phyloP scores from a whole-genome alignment of 1,284 basidiomycete genomes.

The Ustilago trichophora region DNA sequence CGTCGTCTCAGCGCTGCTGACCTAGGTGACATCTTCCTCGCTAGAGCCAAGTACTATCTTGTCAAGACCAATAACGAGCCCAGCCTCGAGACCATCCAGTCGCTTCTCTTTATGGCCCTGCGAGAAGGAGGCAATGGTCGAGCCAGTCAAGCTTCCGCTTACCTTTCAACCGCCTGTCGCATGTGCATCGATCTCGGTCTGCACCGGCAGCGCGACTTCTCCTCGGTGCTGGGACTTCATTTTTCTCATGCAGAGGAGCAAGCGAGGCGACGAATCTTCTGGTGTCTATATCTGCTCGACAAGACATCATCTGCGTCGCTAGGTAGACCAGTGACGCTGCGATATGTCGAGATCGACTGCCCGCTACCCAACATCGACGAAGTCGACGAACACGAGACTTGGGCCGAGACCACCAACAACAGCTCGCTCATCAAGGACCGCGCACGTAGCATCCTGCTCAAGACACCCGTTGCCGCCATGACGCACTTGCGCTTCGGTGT shows the following conservation, averaged over 20 bases:
- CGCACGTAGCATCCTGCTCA: constrained; percentile 33
- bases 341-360: constrained; percentile 55
- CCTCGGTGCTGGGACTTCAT: constrained; percentile 30
- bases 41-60: constrained; percentile 51
- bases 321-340: constrained; percentile 51
- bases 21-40: constrained; percentile 48
- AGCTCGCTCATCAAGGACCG: constrained; percentile 38
- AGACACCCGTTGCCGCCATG: constrained; percentile 41
- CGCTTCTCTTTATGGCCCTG: constrained; percentile 53
- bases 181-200: constrained; percentile 56
- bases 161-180: constrained; percentile 44
- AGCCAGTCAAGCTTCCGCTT: constrained; percentile 44
- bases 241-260: constrained; percentile 51
- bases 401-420: constrained; percentile 47
- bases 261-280: constrained; percentile 45
- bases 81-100: constrained; percentile 48
- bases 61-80: constrained; percentile 52
- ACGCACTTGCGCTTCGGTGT: constrained; percentile 33
- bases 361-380: constrained; percentile 49
- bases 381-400: constrained; percentile 44
- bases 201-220: constrained; percentile 45
- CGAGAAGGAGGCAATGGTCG: constrained; percentile 52
- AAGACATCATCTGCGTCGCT: constrained; percentile 48
- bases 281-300: constrained; percentile 52
- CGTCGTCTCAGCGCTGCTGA: constrained; percentile 26